Evolutionary conservation across 352 stramenopile species (phyloP).

Genomic region (Aphanomyces cochlioides): DNA sequence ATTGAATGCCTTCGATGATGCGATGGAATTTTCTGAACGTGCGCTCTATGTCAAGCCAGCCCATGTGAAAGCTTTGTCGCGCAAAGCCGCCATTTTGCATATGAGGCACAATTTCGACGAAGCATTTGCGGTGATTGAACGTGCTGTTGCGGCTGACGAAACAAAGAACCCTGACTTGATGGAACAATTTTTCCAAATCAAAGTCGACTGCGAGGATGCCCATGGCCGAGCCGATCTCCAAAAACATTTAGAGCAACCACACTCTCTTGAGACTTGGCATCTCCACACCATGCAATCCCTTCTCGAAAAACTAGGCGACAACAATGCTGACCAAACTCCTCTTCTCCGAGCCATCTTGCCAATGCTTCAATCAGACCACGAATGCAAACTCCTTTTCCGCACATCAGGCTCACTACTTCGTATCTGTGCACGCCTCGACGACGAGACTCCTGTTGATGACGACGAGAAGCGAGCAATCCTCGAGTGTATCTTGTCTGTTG

Average conservation of each 20-base stretch:
- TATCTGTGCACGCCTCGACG: slow-evolving; percentile 41
- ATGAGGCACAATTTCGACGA: slow-evolving; percentile 45
- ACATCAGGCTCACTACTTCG: slow-evolving; percentile 53
- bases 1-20: slow-evolving; percentile 48
- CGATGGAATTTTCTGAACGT: slow-evolving; percentile 63
- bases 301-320: slow-evolving; percentile 46
- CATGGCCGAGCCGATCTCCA: slow-evolving; percentile 39
- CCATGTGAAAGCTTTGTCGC: slow-evolving; percentile 68
- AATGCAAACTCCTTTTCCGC: slow-evolving; percentile 47
- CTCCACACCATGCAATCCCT: slow-evolving; percentile 48
- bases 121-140: slow-evolving; percentile 53
- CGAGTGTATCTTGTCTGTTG: slow-evolving; percentile 4
- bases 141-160: slow-evolving; percentile 41
- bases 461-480: background rate
- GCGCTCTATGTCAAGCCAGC: slow-evolving; percentile 52
- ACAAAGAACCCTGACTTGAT: slow-evolving; percentile 54
- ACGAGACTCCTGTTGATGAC: background rate
- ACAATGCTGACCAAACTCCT: slow-evolving; percentile 33
- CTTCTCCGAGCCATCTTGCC: slow-evolving; percentile 46
- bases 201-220: slow-evolving; percentile 65
- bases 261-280: slow-evolving; percentile 36
- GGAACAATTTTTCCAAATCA: slow-evolving; percentile 68
- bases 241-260: background rate
- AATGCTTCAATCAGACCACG: slow-evolving; percentile 47
- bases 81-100: slow-evolving; percentile 53